These are phyloP conservation scores for Dactylellina haptotyla DNA, from an alignment of 2,329 filamentous ascomycete species.

Conservation along the genomic window DNA sequence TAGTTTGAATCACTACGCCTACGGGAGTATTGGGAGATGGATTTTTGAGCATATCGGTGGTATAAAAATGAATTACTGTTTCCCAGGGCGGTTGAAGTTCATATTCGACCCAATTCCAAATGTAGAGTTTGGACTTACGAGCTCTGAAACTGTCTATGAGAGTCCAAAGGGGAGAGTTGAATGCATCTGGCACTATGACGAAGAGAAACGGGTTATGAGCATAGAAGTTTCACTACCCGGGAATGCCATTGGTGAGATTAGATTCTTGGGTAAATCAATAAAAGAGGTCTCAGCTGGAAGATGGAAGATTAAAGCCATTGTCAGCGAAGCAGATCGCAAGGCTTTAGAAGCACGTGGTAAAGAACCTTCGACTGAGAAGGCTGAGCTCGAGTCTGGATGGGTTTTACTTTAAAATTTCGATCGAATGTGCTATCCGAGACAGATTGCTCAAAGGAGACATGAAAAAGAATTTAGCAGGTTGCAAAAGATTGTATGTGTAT, in stretches of 20 bases:
- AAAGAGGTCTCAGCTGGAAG: too few species aligned
- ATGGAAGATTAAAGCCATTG: too few species aligned
- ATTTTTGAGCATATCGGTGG: slow-evolving; percentile 64
- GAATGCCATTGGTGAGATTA: slow-evolving; percentile 36
- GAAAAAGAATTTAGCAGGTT: too few species aligned
- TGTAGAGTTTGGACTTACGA: slow-evolving; percentile 19
- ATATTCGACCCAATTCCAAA: slow-evolving; percentile 36
- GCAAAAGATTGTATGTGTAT: too few species aligned
- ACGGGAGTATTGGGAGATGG: slow-evolving; percentile 66
- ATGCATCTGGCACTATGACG: slow-evolving; percentile 32
- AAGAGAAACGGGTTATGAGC: slow-evolving; percentile 1
- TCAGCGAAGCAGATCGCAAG: too few species aligned
- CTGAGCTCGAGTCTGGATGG: too few species aligned
- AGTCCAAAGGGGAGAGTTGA: slow-evolving; percentile 35
- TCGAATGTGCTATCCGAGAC: too few species aligned
- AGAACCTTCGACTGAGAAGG: too few species aligned
- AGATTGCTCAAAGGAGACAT: too few species aligned
- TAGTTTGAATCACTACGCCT: slow-evolving; percentile 67
- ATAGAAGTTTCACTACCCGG: slow-evolving; percentile 21
- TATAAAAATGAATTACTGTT: slow-evolving; percentile 58
- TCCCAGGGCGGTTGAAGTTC: not conserved
- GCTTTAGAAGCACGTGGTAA: too few species aligned
- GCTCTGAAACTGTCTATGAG: slow-evolving; percentile 28
- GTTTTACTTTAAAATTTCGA: too few species aligned
- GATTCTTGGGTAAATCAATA: slow-evolving; percentile 24